Conservation (phyloP, 1,139 yeast genomes). For the Geotrichum australiense region DNA sequence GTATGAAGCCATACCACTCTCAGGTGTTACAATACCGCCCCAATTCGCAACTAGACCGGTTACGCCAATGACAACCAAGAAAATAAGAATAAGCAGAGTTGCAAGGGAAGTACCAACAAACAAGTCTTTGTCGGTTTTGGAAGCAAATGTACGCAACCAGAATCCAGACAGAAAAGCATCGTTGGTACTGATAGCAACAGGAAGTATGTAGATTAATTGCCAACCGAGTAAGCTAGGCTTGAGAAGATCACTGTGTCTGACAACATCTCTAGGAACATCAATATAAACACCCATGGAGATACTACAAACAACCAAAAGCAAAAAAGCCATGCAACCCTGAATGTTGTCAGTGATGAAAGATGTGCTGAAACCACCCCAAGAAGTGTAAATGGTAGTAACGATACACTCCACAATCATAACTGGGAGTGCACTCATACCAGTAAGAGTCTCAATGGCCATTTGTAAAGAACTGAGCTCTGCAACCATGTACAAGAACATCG, state of each 20-base stretch:
- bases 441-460: slow-evolving; percentile 66
- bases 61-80: slow-evolving; percentile 67
- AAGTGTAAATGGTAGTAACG: slow-evolving; percentile 80
- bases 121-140: slow-evolving; percentile 68
- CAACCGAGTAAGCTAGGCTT: slow-evolving; percentile 70
- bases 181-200: slow-evolving; percentile 82
- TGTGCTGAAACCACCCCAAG: slow-evolving; percentile 84
- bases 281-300: slow-evolving; percentile 77
- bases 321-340: slow-evolving; percentile 70
- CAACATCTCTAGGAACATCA: slow-evolving; percentile 54
- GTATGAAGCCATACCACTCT: slow-evolving; percentile 56
- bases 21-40: slow-evolving; percentile 59
- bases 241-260: slow-evolving; percentile 60
- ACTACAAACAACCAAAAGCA: slow-evolving; percentile 62
- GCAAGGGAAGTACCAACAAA: slow-evolving; percentile 72
- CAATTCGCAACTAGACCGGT: slow-evolving; percentile 88
- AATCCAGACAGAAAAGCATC: slow-evolving; percentile 88
- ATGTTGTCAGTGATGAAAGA: slow-evolving; percentile 83
- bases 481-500: slow-evolving; percentile 82
- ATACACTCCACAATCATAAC: slow-evolving; percentile 81
- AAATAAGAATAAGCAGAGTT: slow-evolving; percentile 52
- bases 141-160: slow-evolving; percentile 92
- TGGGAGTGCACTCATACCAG: slow-evolving; percentile 74
- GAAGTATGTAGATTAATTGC: slow-evolving; percentile 78
- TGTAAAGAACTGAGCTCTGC: slow-evolving; percentile 80